Base-by-base conservation (phyloP, 441 rosid genomes). In the Populus trichocarpa region DNA sequence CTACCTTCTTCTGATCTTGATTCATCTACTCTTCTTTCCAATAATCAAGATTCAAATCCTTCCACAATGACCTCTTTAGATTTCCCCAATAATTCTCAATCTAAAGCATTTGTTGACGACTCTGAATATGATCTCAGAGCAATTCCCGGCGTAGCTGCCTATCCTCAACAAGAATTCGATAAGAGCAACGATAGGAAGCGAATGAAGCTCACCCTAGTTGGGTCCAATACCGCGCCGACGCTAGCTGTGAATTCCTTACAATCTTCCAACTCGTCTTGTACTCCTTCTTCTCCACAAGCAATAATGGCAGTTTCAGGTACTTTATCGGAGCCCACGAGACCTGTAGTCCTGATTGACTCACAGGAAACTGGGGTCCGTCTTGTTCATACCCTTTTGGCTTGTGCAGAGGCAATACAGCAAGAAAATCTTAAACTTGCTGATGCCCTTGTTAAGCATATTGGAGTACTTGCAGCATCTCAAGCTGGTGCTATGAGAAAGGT, bases 401-500 rank as follows among this genome's bases (percentile, higher is more conserved):
- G 99, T 42, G 98, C 98, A 0, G 93, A 93, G 70, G 98, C 97
- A 5, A 83, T 92, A 3, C 99, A 93, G 75, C 88, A 82, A 35
- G 88, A 89, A 38, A 87, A 89, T 61, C 75, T 92, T 22, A 85
- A 78, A 33, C 32, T 95, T 3, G 98, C 95, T 0, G 97, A 92
- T 36, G 92, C 94, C 1, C 85, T 93, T 0, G 89, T 93, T 0
- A 91, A 92, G 70, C 95, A 88, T 75, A 88, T 93, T 42, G 90
- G 97, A 1, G 76, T 77, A 23, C 85, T 93, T 0, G 94, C 95
- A 4, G 80, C 85, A 4, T 88, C 98, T 53, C 98, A 93, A 77
- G 82, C 93, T 0, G 98, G 99, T 16, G 92, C 99, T 5, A 92
- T 95, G 99, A 84, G 93, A 33, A 95, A 93, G 80, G 99, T 93